These are phyloP conservation scores for Cryptosporidium muris DNA, from an alignment of 169 alveolate species.

Conservation along the genomic window DNA sequence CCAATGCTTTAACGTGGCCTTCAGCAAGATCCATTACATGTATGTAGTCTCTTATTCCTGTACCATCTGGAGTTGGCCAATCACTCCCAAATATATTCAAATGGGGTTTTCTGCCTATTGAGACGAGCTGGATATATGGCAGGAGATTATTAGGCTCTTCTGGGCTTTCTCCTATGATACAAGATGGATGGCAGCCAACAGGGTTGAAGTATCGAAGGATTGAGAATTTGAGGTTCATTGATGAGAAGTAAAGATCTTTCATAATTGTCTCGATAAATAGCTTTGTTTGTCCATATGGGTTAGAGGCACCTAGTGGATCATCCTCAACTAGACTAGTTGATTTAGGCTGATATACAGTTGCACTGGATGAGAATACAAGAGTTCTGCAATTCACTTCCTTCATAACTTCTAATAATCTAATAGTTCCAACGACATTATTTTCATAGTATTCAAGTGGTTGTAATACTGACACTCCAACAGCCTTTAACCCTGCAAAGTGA, in stretches of 20 bases:
- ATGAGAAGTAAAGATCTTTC: slow-evolving; percentile 74
- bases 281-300: slow-evolving; percentile 92
- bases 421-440: slow-evolving; percentile 89
- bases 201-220: slow-evolving; percentile 91
- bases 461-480: slow-evolving; percentile 90
- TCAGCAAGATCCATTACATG: slow-evolving; percentile 93
- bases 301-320: slow-evolving; percentile 83
- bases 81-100: slow-evolving; percentile 90
- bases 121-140: slow-evolving; percentile 89
- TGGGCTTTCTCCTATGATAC: slow-evolving; percentile 92
- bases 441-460: slow-evolving; percentile 89
- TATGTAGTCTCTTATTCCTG: slow-evolving; percentile 92
- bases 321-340: slow-evolving; percentile 75
- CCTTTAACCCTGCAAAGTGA: slow-evolving; percentile 92
- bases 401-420: slow-evolving; percentile 84
- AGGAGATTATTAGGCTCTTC: slow-evolving; percentile 86
- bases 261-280: slow-evolving; percentile 83
- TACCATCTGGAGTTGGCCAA: slow-evolving; percentile 90
- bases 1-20: slow-evolving; percentile 90
- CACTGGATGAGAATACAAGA: slow-evolving; percentile 89
- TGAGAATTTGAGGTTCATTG: slow-evolving; percentile 66
- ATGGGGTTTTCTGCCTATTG: slow-evolving; percentile 73
- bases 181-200: slow-evolving; percentile 91
- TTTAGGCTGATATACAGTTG: slow-evolving; percentile 89
- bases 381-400: slow-evolving; percentile 78